Evolutionary conservation across 2,329 filamentous ascomycete genomes (phyloP), one percentile per base, ranked within the genome.

Genomic region (Exophiala aquamarina): DNA sequence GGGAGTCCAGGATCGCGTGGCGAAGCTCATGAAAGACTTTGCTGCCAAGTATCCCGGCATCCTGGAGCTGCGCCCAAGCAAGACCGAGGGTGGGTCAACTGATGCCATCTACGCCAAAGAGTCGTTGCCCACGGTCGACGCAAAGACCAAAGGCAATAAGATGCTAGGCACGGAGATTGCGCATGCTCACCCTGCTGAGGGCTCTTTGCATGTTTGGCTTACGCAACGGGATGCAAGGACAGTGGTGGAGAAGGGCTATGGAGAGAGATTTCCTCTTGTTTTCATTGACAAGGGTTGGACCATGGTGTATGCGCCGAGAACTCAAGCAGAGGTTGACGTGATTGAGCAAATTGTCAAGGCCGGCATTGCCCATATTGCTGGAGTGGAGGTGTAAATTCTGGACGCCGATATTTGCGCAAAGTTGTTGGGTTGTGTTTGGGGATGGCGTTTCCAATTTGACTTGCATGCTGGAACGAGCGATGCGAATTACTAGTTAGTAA

Each of bases 181-280:
- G 8, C 53, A 55, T 33, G 49, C 40, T 7, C 53, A 55, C 18
- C 46, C 49, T 2, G 21, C 49, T 4, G 53, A 55, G 3, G 37
- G 39, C 17, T 52, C 49, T 32, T 23, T 55, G 13, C 53, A 55
- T 33, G 49, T 53, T 20, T 55, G 53, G 53, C 29, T 55, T 14
- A 44, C 41, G 15, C 39, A 55, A 44, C 43, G 46, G 11, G 53
- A 55, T 34, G 53, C 53, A 6, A 52, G 36, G 41, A 48, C 31
- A 2, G 50, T 55, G 18, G 49, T 55, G 3, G 53, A 50, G 33
- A 49, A 50, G 47, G 50, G 50, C n/a, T 55, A 49, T 47, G 53
- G 46, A 2, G 6, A 48, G 47, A 37, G 50, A 19, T 55, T 55
- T 29, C 53, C 53, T 13, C 28, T 55, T 19, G 14, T 23, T n/a